Evolutionary conservation across 2,329 filamentous ascomycete genomes (phyloP).

Genomic region (Monosporascus sp.): DNA sequence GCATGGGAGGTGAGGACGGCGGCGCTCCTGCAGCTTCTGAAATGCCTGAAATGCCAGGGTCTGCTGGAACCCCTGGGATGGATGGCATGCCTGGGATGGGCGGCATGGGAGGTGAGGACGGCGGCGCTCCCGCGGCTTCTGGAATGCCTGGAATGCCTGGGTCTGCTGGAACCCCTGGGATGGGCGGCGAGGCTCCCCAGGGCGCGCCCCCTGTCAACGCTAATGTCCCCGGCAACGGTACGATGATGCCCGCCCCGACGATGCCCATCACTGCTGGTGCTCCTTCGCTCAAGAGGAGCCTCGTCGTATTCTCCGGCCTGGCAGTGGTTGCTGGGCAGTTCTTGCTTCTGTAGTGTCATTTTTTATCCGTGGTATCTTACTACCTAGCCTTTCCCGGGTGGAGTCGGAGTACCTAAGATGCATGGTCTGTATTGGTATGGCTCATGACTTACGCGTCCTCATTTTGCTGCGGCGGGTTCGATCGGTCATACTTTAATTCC

Average conservation of each 20-base stretch:
- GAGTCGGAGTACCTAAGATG: neutral
- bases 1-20: neutral
- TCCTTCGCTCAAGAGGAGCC: slow-evolving; percentile 20
- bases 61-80: neutral
- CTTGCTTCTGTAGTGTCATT: slow-evolving; percentile 19
- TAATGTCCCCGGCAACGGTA: slow-evolving; percentile 10
- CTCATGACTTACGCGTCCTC: neutral
- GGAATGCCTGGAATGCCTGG: neutral
- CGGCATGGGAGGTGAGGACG: neutral
- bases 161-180: neutral
- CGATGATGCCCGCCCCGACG: slow-evolving; percentile 4
- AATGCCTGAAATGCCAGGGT: too few species aligned
- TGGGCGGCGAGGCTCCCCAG: neutral
- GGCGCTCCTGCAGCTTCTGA: neutral
- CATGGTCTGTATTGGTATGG: neutral
- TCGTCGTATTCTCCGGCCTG: slow-evolving; percentile 20
- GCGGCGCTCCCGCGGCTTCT: neutral
- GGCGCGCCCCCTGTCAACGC: neutral
- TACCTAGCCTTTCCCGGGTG: neutral
- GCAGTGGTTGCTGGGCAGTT: slow-evolving; percentile 22
- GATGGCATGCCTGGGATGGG: too few species aligned
- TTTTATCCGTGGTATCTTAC: neutral
- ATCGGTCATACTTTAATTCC: neutral
- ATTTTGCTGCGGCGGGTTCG: neutral
- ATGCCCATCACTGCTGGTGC: slow-evolving; percentile 18